Conservation (phyloP, 106 monocot genomes). For the Triglochin maritima region DNA sequence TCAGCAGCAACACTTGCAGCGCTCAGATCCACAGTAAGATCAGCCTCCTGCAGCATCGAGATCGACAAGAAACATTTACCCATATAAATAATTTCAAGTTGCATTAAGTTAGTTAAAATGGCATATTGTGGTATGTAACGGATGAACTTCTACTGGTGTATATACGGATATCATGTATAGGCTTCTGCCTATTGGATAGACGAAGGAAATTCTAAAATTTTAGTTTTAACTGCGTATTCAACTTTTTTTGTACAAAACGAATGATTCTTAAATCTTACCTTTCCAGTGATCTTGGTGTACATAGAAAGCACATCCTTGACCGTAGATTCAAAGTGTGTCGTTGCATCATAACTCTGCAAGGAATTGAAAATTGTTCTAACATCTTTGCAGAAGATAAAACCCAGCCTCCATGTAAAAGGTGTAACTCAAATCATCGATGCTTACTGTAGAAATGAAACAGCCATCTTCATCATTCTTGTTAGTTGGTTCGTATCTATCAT, state of each 20-base stretch:
- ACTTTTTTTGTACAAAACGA: too few species aligned
- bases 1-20: constrained; percentile 66
- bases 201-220: too few species aligned
- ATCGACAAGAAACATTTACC: not conserved
- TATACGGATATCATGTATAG: too few species aligned
- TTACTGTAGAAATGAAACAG: constrained; percentile 67
- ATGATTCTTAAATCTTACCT: constrained; percentile 29
- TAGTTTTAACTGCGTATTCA: too few species aligned
- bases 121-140: too few species aligned
- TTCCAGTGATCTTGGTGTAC: constrained; percentile 75
- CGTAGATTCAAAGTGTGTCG: constrained; percentile 83
- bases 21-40: constrained; percentile 59
- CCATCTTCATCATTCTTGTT: constrained; percentile 46
- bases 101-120: not conserved
- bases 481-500: constrained; percentile 66
- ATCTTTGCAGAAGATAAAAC: not conserved
- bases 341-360: constrained; percentile 72
- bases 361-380: not conserved
- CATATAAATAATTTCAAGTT: not conserved
- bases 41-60: constrained; percentile 32
- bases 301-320: constrained; percentile 59
- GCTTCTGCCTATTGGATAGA: too few species aligned
- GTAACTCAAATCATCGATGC: constrained; percentile 3
- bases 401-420: not conserved
- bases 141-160: too few species aligned